Evolutionary conservation across 768 basidiomycete genomes (phyloP), one percentile per base, ranked within the genome.

Genomic region (Xerocomus brunneocitrinus): DNA sequence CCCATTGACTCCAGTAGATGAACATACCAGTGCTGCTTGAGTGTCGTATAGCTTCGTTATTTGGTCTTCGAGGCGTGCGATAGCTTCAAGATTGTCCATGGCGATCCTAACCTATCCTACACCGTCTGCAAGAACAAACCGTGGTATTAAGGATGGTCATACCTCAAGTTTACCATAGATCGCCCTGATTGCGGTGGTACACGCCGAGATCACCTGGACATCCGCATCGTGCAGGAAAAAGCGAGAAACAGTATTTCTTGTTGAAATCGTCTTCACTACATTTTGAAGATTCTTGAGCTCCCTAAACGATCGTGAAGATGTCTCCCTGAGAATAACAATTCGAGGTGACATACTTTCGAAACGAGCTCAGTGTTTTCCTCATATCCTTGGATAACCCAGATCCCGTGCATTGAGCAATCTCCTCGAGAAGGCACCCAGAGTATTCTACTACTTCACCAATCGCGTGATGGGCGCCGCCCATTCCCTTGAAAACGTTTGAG

Each of bases 391-490:
- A 38, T 1, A 60, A 2, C 13, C 39, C 27, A 4, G 40, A 39
- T 13, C 12, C 8, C 38, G 25, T 30, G 13, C 41, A 41, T 32
- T 28, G 48, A 0, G 45, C 36, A 8, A 59, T 62, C 19, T 51
- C 57, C 0, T 62, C 40, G 8, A 62, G 53, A 12, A 62, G 13
- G 49, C 50, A 56, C 9, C 53, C 61, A 25, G 61, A 55, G 16
- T 32, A 24, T 34, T 62, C 57, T 6, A 62, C 22, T 16, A 62
- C 51, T 28, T 56, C 51, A 16, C 14, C 22, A 13, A 56, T 59
- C n/a, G 42, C 36, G 34, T 62, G 61, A 31, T 62, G 61, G 5
- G 41, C 32, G 3, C 61, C 61, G 0, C 43, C 50, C 47, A 59
- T 55, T 19, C 30, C 52, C 61, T 59, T 38, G 7, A 3, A 47